A percentile compares a stretch with the other conserved stretches of the same genome.
Evolutionary conservation across 805 yeast genomes (phyloP).

Genomic region (Spathaspora girioi): DNA sequence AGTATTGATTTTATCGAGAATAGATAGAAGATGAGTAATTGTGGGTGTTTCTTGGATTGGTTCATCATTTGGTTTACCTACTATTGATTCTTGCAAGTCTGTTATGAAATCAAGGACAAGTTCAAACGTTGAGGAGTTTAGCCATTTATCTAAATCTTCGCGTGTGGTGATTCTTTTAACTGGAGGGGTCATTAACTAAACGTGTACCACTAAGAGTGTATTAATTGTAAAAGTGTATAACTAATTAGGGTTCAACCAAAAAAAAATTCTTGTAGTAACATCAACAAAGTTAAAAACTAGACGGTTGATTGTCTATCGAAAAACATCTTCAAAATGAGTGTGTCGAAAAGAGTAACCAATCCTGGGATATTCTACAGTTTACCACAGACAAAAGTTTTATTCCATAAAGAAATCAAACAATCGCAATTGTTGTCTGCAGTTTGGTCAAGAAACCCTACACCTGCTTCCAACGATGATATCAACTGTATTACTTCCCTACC

Average conservation of each 20-base stretch:
- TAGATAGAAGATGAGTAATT: conserved; percentile 27
- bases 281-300: no score
- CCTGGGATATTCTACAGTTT: conserved; percentile 5
- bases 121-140: conserved; percentile 44
- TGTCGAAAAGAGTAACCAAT: not conserved
- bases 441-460: conserved; percentile 9
- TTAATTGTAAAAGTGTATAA: not conserved
- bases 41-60: conserved; percentile 31
- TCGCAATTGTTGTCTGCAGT: conserved; percentile 14
- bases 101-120: conserved; percentile 53
- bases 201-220: not conserved
- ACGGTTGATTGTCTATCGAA: no score
- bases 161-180: conserved; percentile 45
- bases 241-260: not conserved
- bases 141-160: conserved; percentile 64
- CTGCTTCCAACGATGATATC: conserved; percentile 11
- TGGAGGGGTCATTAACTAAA: conserved; percentile 10
- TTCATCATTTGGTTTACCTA: conserved; percentile 55
- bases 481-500: conserved; percentile 33
- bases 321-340: not conserved
- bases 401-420: conserved; percentile 9
- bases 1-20: conserved; percentile 42
- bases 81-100: conserved; percentile 59
- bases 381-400: conserved; percentile 9
- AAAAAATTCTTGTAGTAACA: not conserved